Base-by-base conservation (phyloP, 768 basidiomycete species). In the Harrya chromipes region DNA sequence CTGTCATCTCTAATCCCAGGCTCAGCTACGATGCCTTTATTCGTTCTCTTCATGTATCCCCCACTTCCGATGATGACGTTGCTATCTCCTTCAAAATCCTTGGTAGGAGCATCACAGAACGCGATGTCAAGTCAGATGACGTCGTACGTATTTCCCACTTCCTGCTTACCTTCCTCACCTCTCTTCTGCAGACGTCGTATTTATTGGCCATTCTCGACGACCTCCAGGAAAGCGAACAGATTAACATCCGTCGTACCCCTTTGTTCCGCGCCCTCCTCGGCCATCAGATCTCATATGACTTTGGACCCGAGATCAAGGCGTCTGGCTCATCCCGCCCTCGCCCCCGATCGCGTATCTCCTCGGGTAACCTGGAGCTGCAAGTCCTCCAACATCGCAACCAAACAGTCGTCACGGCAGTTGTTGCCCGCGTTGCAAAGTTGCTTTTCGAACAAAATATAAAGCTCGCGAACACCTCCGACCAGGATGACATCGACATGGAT, bases 401-500 rank as follows among this genome's bases (percentile, higher is more conserved):
- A 19, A 74, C 74, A 4, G 64, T 70, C 8, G 72, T 80, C 16
- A 82, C 80, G 5, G 71, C 80, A 0, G 59, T 70, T 27, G 75
- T 83, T 16, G 70, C 68, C n/a, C 64, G 66, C 1, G 71, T 83
- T 24, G 67, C 79, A 4, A 60, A 72, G 26, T 57, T 75, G 23
- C 69, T 83, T 13, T 80, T 82, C 47, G 66, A 72, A 23, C 71
- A 73, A 33, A 70, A 73, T 3, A 66, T 83, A 35, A 66, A 67
- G 16, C 65, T 77, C 21, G 69, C 70, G 1, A 73, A 72, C 9
- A 52, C 60, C 6, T 40, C 49, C 6, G 51, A 51, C 14, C 56
- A 69, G 16, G 58, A 72, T 7, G 70, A 74, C 17, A 27, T 51
- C 13, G 55, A 56, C 47, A 56, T 48, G 42, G 57, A 62, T 26